Conservation (phyloP, 2,329 filamentous ascomycete species). For the Colletotrichum tropicicola region DNA sequence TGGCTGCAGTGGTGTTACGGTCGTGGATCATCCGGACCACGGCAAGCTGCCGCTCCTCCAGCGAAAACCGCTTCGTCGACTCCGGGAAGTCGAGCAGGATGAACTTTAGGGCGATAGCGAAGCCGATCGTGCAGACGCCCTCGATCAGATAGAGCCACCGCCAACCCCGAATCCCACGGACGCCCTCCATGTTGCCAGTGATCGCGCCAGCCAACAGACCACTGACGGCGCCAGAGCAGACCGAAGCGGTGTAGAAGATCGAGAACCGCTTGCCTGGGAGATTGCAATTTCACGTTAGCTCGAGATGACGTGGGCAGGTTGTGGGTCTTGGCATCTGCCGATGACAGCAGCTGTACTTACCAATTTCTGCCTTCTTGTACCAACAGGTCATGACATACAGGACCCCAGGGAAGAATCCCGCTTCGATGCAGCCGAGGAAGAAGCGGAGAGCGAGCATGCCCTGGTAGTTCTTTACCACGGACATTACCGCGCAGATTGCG, state of each 20-base stretch:
- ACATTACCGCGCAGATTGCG: slow-evolving; percentile 56
- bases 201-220: slow-evolving; percentile 56
- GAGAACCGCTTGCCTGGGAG: slow-evolving; percentile 59
- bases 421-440: slow-evolving; percentile 55
- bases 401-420: slow-evolving; percentile 55
- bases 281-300: slow-evolving; percentile 9
- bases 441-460: slow-evolving; percentile 56
- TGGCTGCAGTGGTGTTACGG: slow-evolving; percentile 14
- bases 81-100: slow-evolving; percentile 59
- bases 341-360: neutral
- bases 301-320: neutral
- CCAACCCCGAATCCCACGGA: slow-evolving; percentile 54
- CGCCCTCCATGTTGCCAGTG: slow-evolving; percentile 51
- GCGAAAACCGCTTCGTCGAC: slow-evolving; percentile 49
- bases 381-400: slow-evolving; percentile 58
- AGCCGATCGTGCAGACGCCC: slow-evolving; percentile 43
- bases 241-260: slow-evolving; percentile 60
- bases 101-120: slow-evolving; percentile 51
- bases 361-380: slow-evolving; percentile 57
- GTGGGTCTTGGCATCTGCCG: neutral
- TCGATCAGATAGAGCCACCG: slow-evolving; percentile 56
- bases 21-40: slow-evolving; percentile 44
- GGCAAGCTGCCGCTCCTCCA: slow-evolving; percentile 49
- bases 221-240: slow-evolving; percentile 59
- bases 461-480: slow-evolving; percentile 50